Evolutionary conservation across 495 filamentous ascomycete species (phyloP).

Genomic region (Aspergillus hancockii): DNA sequence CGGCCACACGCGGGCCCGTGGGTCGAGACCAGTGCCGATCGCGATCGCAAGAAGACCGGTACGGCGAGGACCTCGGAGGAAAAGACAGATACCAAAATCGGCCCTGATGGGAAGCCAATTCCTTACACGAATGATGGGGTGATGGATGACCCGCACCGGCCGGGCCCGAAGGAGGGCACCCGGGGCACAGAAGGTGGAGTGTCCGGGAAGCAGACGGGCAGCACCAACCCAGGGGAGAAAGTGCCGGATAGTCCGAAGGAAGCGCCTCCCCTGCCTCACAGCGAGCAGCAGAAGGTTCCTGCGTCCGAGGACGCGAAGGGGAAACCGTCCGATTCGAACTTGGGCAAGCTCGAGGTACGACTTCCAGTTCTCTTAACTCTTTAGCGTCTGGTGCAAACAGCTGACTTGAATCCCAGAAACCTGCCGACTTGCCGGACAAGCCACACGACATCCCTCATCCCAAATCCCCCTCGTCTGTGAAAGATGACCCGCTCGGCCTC

Average conservation of each 20-base stretch:
- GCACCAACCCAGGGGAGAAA: constrained; percentile 67
- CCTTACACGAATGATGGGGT: constrained; percentile 82
- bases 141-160: constrained; percentile 81
- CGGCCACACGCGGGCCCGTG: constrained; percentile 92
- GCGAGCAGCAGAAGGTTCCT: constrained; percentile 63
- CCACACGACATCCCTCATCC: constrained; percentile 78
- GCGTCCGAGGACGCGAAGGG: constrained; percentile 41
- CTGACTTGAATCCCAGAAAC: constrained; percentile 60
- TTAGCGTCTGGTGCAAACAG: background rate
- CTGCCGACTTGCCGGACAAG: constrained; percentile 74
- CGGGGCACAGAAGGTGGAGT: constrained; percentile 86
- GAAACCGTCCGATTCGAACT: constrained; percentile 42
- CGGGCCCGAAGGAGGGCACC: constrained; percentile 76
- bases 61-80: constrained; percentile 26
- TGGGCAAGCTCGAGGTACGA: constrained; percentile 69
- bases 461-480: constrained; percentile 64
- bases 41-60: constrained; percentile 55
- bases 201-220: constrained; percentile 76
- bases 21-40: constrained; percentile 66
- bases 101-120: constrained; percentile 66
- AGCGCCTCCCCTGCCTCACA: constrained; percentile 75
- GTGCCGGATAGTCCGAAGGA: constrained; percentile 82
- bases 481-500: constrained; percentile 37
- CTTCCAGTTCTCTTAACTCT: background rate
- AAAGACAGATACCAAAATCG: constrained; percentile 33